phyloP scores from a whole-genome alignment of 208 protist species.

The Leishmania turanica region DNA sequence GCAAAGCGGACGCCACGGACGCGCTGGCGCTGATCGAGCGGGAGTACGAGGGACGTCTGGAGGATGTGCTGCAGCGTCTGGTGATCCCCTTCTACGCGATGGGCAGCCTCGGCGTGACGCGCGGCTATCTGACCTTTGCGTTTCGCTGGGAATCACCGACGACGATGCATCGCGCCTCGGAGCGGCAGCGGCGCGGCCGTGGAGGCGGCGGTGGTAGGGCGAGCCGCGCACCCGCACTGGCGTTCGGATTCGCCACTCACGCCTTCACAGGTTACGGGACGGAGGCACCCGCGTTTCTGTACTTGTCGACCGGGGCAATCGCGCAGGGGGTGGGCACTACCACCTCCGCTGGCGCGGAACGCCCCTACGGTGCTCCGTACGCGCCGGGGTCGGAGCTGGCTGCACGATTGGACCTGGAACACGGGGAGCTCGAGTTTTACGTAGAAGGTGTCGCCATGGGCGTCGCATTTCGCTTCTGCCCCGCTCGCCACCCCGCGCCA shows the following conservation, averaged over 20 bases:
- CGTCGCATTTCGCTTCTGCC: constrained; percentile 60
- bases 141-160: constrained; percentile 21
- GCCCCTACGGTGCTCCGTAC: constrained; percentile 53
- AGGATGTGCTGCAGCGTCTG: constrained; percentile 19
- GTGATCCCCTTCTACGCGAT: constrained; percentile 62
- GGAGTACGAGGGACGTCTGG: constrained; percentile 25
- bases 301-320: constrained; percentile 52
- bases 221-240: constrained; percentile 34
- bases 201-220: neutral
- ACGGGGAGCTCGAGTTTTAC: constrained; percentile 50
- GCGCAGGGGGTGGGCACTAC: constrained; percentile 17
- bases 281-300: constrained; percentile 35
- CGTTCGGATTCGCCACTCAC: constrained; percentile 29
- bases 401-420: constrained; percentile 45
- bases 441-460: constrained; percentile 54
- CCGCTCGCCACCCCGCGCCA: constrained; percentile 40
- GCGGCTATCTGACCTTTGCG: constrained; percentile 41
- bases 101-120: constrained; percentile 39
- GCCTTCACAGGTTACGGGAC: constrained; percentile 35
- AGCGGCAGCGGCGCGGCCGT: neutral
- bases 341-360: neutral
- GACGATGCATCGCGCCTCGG: neutral
- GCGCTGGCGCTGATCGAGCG: constrained; percentile 36
- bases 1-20: constrained; percentile 46
- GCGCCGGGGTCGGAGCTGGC: constrained; percentile 45